phyloP scores from a whole-genome alignment of 768 basidiomycete genomes.

The Kwoniella heveanensis region DNA sequence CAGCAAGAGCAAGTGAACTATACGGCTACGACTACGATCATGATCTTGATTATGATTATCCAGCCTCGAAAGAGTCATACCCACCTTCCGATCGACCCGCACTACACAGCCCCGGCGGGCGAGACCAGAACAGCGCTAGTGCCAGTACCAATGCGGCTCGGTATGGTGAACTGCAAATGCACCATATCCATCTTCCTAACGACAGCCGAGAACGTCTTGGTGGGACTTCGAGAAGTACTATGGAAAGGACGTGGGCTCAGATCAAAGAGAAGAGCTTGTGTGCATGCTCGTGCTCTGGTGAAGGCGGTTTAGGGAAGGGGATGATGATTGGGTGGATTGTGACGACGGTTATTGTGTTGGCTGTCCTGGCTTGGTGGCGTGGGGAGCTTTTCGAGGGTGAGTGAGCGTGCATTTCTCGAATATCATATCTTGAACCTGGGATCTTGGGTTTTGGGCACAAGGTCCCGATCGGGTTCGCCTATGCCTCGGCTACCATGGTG shows the following conservation, averaged over 20 bases:
- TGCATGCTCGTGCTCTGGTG: slow-evolving; percentile 18
- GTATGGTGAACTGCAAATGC: background rate
- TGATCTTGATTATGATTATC: slow-evolving; percentile 8
- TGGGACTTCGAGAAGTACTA: background rate
- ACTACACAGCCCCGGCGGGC: background rate
- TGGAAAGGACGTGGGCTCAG: slow-evolving; percentile 1
- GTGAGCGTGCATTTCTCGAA: slow-evolving; percentile 54
- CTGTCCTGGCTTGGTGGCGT: slow-evolving; percentile 82
- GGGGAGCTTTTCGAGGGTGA: slow-evolving; percentile 77
- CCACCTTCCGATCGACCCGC: slow-evolving; percentile 2
- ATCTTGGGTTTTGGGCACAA: too few species aligned
- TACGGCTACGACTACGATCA: background rate
- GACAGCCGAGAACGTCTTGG: background rate
- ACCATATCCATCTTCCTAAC: background rate
- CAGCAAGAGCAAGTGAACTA: too few species aligned
- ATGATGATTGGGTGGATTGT: slow-evolving; percentile 63
- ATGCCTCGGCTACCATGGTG: too few species aligned
- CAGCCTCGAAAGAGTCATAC: slow-evolving; percentile 8
- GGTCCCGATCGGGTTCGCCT: too few species aligned
- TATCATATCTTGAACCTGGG: too few species aligned
- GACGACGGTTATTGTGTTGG: slow-evolving; percentile 74
- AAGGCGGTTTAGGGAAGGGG: slow-evolving; percentile 35
- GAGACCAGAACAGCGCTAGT: background rate
- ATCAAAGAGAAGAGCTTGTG: slow-evolving; percentile 2
- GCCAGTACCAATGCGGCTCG: background rate